Evolutionary conservation across 768 basidiomycete species (phyloP).

Genomic region (Russula compacta): DNA sequence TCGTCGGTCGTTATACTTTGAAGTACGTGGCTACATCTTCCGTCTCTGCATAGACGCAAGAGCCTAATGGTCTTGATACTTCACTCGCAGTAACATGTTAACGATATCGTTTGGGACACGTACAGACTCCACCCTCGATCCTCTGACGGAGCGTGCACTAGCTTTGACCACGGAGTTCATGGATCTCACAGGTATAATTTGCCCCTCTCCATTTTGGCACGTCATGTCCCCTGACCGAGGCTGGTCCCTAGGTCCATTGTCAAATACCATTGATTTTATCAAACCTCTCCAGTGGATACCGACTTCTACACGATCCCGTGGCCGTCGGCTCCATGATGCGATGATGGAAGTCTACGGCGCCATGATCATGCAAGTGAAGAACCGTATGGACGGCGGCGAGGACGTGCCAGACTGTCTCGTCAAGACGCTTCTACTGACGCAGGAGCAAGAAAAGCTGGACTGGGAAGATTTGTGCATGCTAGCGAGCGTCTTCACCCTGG

Average conservation of each 20-base stretch:
- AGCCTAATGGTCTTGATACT: conserved; percentile 10
- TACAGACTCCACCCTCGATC: conserved; percentile 32
- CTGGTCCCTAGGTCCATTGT: conserved; percentile 29
- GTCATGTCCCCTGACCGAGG: background rate
- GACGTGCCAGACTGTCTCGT: conserved; percentile 30
- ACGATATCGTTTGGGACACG: conserved; percentile 36
- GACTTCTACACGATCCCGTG: conserved; percentile 31
- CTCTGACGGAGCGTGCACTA: conserved; percentile 32
- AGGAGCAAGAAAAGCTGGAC: conserved; percentile 26
- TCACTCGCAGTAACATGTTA: conserved; percentile 35
- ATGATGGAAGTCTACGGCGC: conserved; percentile 28
- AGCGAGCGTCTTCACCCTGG: conserved; percentile 28
- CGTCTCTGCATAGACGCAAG: background rate
- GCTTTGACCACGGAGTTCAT: conserved; percentile 38
- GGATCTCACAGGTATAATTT: conserved; percentile 24
- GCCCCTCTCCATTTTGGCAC: background rate
- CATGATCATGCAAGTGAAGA: conserved; percentile 26
- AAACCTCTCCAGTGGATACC: conserved; percentile 35
- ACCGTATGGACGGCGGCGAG: conserved; percentile 26
- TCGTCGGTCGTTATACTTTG: conserved; percentile 31
- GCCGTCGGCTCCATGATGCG: conserved; percentile 31
- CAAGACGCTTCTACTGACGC: conserved; percentile 26
- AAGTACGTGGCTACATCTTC: conserved; percentile 14
- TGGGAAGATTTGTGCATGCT: conserved; percentile 30
- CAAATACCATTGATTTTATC: conserved; percentile 39